These are phyloP conservation scores for Flaveria floridana DNA, from an alignment of 140 eudicot species.

Conservation along the genomic window DNA sequence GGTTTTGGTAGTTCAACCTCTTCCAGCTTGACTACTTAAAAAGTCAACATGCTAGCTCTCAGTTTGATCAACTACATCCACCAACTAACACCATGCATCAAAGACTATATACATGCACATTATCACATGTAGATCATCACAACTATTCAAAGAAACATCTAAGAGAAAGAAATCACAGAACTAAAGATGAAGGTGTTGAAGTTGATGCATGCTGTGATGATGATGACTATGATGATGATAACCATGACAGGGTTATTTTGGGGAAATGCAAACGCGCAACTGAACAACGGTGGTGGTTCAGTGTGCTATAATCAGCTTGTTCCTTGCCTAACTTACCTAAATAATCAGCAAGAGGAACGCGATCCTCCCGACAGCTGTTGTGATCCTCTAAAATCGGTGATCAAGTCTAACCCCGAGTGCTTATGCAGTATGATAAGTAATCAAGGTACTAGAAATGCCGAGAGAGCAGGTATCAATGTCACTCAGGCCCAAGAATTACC, in stretches of 20 bases:
- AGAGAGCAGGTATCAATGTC: conserved; percentile 60
- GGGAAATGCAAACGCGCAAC: conserved; percentile 25
- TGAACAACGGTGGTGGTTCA: conserved; percentile 20
- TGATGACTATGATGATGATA: conserved; percentile 7
- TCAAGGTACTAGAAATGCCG: conserved; percentile 56
- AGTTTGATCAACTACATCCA: conserved; percentile 41
- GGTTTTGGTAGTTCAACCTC: conserved; percentile 37
- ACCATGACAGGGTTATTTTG: conserved; percentile 10
- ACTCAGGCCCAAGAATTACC: conserved; percentile 73
- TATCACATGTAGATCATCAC: conserved; percentile 13
- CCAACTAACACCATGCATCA: conserved; percentile 33
- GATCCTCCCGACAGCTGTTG: conserved; percentile 71
- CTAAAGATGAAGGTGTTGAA: conserved; percentile 19
- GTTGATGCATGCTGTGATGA: conserved; percentile 12
- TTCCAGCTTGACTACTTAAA: conserved; percentile 27
- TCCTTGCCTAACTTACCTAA: conserved; percentile 39
- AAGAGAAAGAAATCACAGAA: not conserved
- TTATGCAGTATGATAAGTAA: conserved; percentile 65
- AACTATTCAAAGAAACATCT: not conserved
- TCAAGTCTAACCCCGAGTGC: conserved; percentile 65
- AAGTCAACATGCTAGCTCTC: conserved; percentile 29
- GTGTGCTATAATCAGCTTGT: conserved; percentile 38
- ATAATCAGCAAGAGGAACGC: conserved; percentile 10
- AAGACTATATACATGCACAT: conserved; percentile 8
- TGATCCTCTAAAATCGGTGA: conserved; percentile 58